Conservation (phyloP, 495 filamentous ascomycete genomes). For the Talaromyces nanjingensis region DNA sequence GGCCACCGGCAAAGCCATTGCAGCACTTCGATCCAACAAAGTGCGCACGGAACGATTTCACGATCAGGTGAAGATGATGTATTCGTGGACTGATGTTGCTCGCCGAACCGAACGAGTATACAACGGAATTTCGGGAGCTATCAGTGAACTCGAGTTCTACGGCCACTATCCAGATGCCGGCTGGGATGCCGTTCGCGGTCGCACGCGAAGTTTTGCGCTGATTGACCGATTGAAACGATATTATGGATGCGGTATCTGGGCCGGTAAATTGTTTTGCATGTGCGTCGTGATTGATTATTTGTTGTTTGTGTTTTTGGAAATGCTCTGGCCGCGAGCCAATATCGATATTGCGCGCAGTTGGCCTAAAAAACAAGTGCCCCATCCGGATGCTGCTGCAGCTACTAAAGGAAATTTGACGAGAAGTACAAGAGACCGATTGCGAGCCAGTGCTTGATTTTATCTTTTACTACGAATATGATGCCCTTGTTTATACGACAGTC, state of each 20-base stretch:
- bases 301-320: slow-evolving; percentile 77
- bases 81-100: slow-evolving; percentile 94
- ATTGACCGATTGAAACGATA: slow-evolving; percentile 94
- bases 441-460: slow-evolving; percentile 5
- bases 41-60: slow-evolving; percentile 92
- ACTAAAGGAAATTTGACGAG: slow-evolving; percentile 7
- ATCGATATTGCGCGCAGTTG: slow-evolving; percentile 89
- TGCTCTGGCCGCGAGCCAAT: slow-evolving; percentile 71
- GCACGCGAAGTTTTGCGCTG: slow-evolving; percentile 77
- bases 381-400: slow-evolving; percentile 11
- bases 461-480: neutral
- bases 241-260: slow-evolving; percentile 99
- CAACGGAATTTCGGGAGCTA: slow-evolving; percentile 76
- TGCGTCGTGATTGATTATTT: slow-evolving; percentile 93
- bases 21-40: slow-evolving; percentile 68
- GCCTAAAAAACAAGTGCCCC: slow-evolving; percentile 59
- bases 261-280: slow-evolving; percentile 91
- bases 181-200: slow-evolving; percentile 64
- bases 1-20: slow-evolving; percentile 77
- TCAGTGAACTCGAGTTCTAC: slow-evolving; percentile 82
- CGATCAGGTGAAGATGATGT: slow-evolving; percentile 95
- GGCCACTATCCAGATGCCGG: slow-evolving; percentile 59
- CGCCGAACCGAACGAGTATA: slow-evolving; percentile 91
- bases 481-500: neutral
- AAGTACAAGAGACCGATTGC: slow-evolving; percentile 7